A percentile compares a stretch with the other conserved stretches of the same genome.
Conservation (phyloP, 2,329 filamentous ascomycete genomes). For the Microcera coccophila region DNA sequence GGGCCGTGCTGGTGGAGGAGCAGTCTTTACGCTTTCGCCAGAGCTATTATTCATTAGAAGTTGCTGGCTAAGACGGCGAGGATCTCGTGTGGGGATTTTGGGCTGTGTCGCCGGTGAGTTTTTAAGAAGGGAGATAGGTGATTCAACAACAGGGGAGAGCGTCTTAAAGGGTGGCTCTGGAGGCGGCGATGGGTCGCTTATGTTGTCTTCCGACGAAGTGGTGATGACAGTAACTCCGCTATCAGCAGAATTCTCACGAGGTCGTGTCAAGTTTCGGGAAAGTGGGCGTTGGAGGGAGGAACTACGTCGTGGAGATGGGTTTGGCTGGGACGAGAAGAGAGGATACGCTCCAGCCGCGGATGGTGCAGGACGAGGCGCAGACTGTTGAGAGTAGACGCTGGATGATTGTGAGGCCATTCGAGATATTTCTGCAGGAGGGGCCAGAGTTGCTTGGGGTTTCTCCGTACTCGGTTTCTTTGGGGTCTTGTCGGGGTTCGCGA, state of each 20-base stretch:
- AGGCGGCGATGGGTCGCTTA: slow-evolving; percentile 15
- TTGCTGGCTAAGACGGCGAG: slow-evolving; percentile 18
- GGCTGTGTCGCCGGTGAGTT: slow-evolving; percentile 33
- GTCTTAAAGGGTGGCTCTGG: slow-evolving; percentile 25
- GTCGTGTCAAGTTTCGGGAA: slow-evolving; percentile 19
- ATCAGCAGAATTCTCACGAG: slow-evolving; percentile 26
- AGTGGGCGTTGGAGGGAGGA: slow-evolving; percentile 18
- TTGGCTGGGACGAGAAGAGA: slow-evolving; percentile 23
- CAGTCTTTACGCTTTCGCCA: not conserved
- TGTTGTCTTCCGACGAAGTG: slow-evolving; percentile 26
- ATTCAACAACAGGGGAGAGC: slow-evolving; percentile 50
- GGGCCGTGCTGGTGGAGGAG: slow-evolving; percentile 12
- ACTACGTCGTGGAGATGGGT: slow-evolving; percentile 15
- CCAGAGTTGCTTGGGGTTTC: slow-evolving; percentile 10
- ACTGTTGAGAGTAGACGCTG: slow-evolving; percentile 9
- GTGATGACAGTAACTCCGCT: slow-evolving; percentile 34
- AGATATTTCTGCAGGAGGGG: slow-evolving; percentile 31
- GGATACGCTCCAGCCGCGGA: slow-evolving; percentile 20
- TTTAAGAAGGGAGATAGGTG: slow-evolving; percentile 34
- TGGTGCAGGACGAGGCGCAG: slow-evolving; percentile 15
- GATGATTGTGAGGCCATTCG: slow-evolving; percentile 22
- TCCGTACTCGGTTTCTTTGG: slow-evolving; percentile 2
- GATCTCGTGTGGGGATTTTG: slow-evolving; percentile 26
- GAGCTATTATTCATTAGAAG: slow-evolving; percentile 4
- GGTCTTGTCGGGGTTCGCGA: not conserved